phyloP scores from a whole-genome alignment of 352 stramenopile genomes.

The Thalassiosira delicatula region DNA sequence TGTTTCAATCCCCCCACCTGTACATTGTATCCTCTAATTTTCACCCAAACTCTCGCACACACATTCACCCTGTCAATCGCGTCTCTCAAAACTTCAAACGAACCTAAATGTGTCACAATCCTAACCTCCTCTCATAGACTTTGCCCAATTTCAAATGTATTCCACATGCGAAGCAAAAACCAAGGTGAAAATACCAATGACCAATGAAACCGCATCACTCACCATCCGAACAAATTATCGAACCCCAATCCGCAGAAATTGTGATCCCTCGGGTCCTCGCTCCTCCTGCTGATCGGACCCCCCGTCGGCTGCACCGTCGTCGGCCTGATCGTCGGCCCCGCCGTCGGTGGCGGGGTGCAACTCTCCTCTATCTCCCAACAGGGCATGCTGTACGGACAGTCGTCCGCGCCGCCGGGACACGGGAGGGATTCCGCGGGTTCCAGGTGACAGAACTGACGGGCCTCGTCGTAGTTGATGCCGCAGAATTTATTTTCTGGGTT shows the following conservation, averaged over 20 bases:
- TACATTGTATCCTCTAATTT: too few species aligned
- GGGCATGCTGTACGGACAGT: conserved; percentile 53
- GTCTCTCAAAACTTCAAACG: too few species aligned
- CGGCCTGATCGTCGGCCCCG: conserved; percentile 1
- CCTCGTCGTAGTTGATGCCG: conserved; percentile 49
- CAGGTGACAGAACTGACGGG: conserved; percentile 51
- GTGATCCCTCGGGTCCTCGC: conserved; percentile 43
- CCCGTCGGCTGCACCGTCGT: conserved; percentile 1
- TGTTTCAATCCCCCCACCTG: too few species aligned
- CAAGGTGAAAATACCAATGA: too few species aligned
- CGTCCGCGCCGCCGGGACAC: conserved; percentile 32
- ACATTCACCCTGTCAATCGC: too few species aligned
- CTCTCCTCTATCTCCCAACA: conserved; percentile 43
- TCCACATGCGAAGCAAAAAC: too few species aligned
- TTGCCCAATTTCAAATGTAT: too few species aligned
- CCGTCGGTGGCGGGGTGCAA: conserved; percentile 36
- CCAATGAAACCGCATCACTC: too few species aligned
- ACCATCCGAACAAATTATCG: conserved; percentile 62
- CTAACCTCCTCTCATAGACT: too few species aligned
- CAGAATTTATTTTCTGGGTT: conserved; percentile 55
- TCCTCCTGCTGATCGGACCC: conserved; percentile 32
- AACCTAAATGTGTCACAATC: too few species aligned
- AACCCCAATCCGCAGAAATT: conserved; percentile 59
- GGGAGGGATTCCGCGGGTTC: conserved; percentile 39
- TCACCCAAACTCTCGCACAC: too few species aligned